These are phyloP conservation scores for Neonectria sp. DNA, from an alignment of 2,329 filamentous ascomycete species.

Conservation along the genomic window DNA sequence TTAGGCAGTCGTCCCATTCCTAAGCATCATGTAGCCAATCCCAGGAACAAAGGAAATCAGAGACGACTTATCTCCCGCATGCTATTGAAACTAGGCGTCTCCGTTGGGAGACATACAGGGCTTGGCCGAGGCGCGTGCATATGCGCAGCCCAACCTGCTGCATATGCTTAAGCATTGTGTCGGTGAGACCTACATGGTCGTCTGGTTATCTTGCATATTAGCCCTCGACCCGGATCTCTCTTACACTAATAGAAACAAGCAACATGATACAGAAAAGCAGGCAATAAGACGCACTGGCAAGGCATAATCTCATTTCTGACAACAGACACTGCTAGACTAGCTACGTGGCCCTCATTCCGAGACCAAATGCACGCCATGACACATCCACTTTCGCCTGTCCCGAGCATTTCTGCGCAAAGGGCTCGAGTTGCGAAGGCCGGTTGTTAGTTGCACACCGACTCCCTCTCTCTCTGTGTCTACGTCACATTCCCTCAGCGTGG, in stretches of 20 bases:
- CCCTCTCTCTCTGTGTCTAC: neutral
- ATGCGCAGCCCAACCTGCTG: neutral
- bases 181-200: constrained; percentile 1
- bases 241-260: too few relatives aligned
- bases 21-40: neutral
- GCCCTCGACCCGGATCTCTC: neutral
- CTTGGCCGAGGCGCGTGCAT: neutral
- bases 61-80: neutral
- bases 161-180: neutral
- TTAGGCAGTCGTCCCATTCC: neutral
- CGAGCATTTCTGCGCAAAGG: constrained; percentile 6
- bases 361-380: constrained; percentile 8
- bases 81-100: neutral
- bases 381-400: constrained; percentile 12
- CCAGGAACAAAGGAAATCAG: neutral
- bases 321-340: neutral
- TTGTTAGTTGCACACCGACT: constrained; percentile 10
- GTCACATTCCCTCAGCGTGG: constrained; percentile 15
- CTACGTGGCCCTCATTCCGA: neutral
- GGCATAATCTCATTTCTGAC: neutral
- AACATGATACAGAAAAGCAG: neutral
- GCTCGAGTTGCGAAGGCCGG: constrained; percentile 5
- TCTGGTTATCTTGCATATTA: neutral
- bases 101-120: neutral
- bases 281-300: neutral